Conservation (phyloP, 306 rosid genomes). For the Arachis stenosperma region DNA sequence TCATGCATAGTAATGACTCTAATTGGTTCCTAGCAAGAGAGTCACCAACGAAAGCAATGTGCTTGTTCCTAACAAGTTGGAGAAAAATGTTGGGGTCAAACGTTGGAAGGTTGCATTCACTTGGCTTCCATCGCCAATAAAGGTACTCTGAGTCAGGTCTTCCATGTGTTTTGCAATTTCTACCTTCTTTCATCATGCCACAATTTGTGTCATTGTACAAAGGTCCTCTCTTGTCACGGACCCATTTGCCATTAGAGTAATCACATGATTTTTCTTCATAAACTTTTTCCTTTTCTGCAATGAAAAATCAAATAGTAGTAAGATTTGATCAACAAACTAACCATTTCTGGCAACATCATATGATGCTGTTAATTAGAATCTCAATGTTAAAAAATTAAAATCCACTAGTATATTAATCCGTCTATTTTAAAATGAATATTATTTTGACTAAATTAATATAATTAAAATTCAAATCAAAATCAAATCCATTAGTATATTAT, state of each 20-base stretch:
- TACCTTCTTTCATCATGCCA: slow-evolving; percentile 70
- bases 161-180: slow-evolving; percentile 80
- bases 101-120: slow-evolving; percentile 66
- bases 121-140: slow-evolving; percentile 84
- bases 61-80: slow-evolving; percentile 55
- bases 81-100: slow-evolving; percentile 77
- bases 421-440: too few species aligned
- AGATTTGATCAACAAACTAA: too few species aligned
- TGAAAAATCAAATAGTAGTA: slow-evolving; percentile 3
- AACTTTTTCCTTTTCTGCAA: slow-evolving; percentile 52
- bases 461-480: too few species aligned
- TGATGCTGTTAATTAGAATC: background rate
- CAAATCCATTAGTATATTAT: too few species aligned
- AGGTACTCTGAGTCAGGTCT: slow-evolving; percentile 67
- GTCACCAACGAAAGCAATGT: slow-evolving; percentile 87
- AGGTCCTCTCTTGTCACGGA: slow-evolving; percentile 59
- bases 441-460: too few species aligned
- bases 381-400: background rate
- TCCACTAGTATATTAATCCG: too few species aligned
- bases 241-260: slow-evolving; percentile 75
- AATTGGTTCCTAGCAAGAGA: slow-evolving; percentile 94
- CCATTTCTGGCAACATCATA: background rate
- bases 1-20: slow-evolving; percentile 86
- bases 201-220: slow-evolving; percentile 83
- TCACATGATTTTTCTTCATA: slow-evolving; percentile 52